Conservation (phyloP, 1,139 yeast species). For the Hemisphaericaspora subhashii region DNA sequence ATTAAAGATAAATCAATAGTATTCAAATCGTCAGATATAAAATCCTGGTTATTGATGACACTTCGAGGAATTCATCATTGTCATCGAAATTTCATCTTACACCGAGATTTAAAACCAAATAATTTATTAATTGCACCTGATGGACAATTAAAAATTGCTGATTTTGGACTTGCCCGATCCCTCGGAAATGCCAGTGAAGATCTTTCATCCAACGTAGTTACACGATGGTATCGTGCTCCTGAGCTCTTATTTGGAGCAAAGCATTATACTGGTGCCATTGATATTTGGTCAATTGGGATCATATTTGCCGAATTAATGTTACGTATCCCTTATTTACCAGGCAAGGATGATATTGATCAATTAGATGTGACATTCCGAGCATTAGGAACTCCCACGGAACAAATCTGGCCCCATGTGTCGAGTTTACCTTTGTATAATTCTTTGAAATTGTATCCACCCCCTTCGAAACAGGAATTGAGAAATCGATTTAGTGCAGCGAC, state of each 20-base stretch:
- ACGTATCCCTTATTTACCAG: conserved; percentile 92
- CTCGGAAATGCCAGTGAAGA: conserved; percentile 77
- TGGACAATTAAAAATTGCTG: conserved; percentile 89
- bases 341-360: conserved; percentile 86
- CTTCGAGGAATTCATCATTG: conserved; percentile 93
- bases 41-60: conserved; percentile 93
- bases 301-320: conserved; percentile 97
- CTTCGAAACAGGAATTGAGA: conserved; percentile 77
- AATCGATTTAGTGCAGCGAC: conserved; percentile 91
- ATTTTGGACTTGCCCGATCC: conserved; percentile 92
- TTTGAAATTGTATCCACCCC: conserved; percentile 75
- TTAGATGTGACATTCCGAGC: conserved; percentile 90
- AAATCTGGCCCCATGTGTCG: conserved; percentile 88
- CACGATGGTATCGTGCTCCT: conserved; percentile 97
- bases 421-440: conserved; percentile 74
- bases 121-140: conserved; percentile 79
- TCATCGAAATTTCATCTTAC: conserved; percentile 85
- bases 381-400: conserved; percentile 92
- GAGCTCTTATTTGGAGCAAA: conserved; percentile 86
- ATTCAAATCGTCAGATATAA: conserved; percentile 84
- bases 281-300: conserved; percentile 92
- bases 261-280: conserved; percentile 86
- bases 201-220: conserved; percentile 89
- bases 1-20: conserved; percentile 77
- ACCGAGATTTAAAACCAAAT: conserved; percentile 85